Percentiles rank a stretch among this genome's conserved stretches.
Evolutionary conservation across 495 filamentous ascomycete genomes (phyloP).

Genomic region (Bathelium albidoporum): DNA sequence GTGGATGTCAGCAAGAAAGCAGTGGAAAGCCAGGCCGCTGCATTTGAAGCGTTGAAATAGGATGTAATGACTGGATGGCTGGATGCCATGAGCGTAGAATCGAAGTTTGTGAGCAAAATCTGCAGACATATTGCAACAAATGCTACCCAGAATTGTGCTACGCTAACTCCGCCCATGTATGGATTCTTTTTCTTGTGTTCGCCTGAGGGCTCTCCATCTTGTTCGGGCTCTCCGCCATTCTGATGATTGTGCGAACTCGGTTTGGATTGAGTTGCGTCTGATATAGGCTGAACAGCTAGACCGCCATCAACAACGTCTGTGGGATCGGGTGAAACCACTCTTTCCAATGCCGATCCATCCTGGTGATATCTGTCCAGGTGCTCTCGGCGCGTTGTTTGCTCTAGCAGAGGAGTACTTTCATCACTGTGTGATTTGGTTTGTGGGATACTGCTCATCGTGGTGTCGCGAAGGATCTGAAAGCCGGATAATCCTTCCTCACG

Average conservation of each 20-base stretch:
- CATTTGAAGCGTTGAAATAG: slow-evolving; percentile 14
- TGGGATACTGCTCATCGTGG: neutral
- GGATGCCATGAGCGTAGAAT: slow-evolving; percentile 71
- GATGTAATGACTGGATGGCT: slow-evolving; percentile 75
- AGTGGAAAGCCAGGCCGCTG: slow-evolving; percentile 3
- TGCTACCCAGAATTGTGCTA: neutral
- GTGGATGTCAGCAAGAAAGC: neutral
- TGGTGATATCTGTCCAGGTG: neutral
- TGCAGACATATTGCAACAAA: neutral
- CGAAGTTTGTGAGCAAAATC: slow-evolving; percentile 47
- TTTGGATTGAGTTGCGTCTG: neutral
- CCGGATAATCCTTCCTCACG: neutral
- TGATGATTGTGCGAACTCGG: neutral
- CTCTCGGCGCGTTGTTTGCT: neutral
- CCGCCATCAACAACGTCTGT: neutral
- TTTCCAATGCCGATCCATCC: neutral
- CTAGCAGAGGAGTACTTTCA: neutral
- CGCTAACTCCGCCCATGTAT: neutral
- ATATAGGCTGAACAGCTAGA: neutral
- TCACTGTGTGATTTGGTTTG: neutral
- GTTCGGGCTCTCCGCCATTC: neutral
- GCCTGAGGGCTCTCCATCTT: neutral
- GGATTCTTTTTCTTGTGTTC: neutral
- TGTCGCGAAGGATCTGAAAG: neutral
- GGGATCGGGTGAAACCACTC: neutral